Base-by-base conservation (phyloP, 202 grass and related monocot genomes). In the Setaria italica region DNA sequence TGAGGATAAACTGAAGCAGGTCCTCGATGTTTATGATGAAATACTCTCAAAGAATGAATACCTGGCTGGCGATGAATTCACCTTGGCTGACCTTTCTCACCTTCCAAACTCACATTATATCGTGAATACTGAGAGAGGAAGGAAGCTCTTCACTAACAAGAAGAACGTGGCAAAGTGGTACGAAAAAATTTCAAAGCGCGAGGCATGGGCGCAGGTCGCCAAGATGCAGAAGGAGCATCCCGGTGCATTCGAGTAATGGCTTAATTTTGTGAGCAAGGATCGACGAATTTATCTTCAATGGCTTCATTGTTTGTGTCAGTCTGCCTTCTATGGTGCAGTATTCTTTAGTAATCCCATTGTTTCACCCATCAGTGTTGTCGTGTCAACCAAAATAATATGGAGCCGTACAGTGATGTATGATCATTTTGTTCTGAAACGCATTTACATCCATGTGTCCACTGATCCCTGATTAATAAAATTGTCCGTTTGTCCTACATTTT, bases 161-260 rank as follows among this genome's bases (percentile, higher is more conserved):
- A 93, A 90, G 87, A 91, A 93, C 70, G 92, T 97, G 62, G 84
- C 72, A 0, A 87, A 62, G 81, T 98, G 95, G 95, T 94, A 85
- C 0, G 72, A 88, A 2, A 39, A 81, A 30, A 92, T 98, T 81
- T 95, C 95, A 0, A 62, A 15, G 13, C 93, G 84, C 2, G 17
- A 72, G 45, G 57, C 95, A 2, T 98, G 95, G 95, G 29, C 55
- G 84, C 87, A 90, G 84, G 93, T 98, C 10, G 67, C 82, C 29
- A 85, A 91, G 89, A 87, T 95, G 95, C 90, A 98, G 84, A 79
- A 49, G 20, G 97, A 99, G 80, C 91, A 90, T 67, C 92, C 92
- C 1, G 73, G 83, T 0, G 82, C 87, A 33, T 86, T 97, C 2
- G 80, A 97, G 83, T 90, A 91, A 71, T 76, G 39, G 76, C 6